Base-by-base conservation (phyloP, 352 stramenopile genomes). In the Pythium phragmitis region DNA sequence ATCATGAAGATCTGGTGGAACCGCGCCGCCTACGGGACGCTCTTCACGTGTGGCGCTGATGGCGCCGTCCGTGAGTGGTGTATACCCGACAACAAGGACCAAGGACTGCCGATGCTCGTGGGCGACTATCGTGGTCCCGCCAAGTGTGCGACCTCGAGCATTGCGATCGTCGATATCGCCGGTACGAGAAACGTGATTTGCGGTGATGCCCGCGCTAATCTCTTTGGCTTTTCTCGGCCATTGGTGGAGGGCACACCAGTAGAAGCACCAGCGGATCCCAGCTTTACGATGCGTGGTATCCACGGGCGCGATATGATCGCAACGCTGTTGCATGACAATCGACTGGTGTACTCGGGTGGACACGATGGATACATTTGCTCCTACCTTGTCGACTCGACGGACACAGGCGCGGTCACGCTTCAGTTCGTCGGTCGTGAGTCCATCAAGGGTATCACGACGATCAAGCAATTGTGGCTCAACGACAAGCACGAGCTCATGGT, bases 351-450 rank as follows among this genome's bases (percentile, higher is more conserved):
- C 52, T 91, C 85, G 11, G 81, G 84, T 28, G 86, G 88, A 19
- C 85, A 95, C 62, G 88, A 96, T 46, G 88, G 88, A 8, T 91
- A 89, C 63, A 88, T 96, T 62, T 91, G 79, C 63, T 80, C 73
- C 13, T 87, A 80, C 62, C 51, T 69, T 2, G 23, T 87, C 14
- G 58, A 81, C 19, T n/a, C 56, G 42, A 56, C 28, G 7, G n/a
- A 77, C 42, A 42, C 43, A 39, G 82, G 75, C 11, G 56, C 57
- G 7, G 34, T 89, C 39, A 56, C 53, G 26, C 63, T 86, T 19
- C 65, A 55, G 4, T 72, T 70, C 34, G 52, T 85, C 7, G 75
- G 81, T 8, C 85, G 85, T 43, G 75, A 92, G 37, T 85, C 80
- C 11, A 84, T 96, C 63, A 87, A 91, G 63, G 84, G 82, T 14